Evolutionary conservation across 2,329 filamentous ascomycete species (phyloP), one percentile per base, ranked within the genome.

Genomic region (Arachnopeziza araneosa): DNA sequence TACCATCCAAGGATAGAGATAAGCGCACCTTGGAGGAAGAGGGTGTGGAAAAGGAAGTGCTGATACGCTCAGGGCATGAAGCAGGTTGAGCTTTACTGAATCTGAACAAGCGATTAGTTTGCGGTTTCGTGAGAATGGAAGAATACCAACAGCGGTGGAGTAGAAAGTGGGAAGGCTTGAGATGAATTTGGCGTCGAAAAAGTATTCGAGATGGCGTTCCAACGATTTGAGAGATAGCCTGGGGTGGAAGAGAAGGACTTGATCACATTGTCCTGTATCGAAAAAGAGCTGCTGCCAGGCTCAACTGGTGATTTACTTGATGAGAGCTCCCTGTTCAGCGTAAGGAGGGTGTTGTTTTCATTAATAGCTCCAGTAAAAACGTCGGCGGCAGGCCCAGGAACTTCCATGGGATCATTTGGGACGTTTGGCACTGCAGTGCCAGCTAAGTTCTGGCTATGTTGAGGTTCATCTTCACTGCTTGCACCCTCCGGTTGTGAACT

Each of bases 1-100:
- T 93, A 66, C 93, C 93, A 70, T 97, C 91, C 32, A 93, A 82
- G 21, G 91, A 95, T 70, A 95, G 85, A 1, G 90, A 91, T 26
- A 97, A 80, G 54, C 91, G 87, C 60, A 96, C 82, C 44, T 66
- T 62, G n/a, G 71, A 66, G 22, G 71, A 66, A 32, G 66, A 54
- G 32, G 67, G 62, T 9, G 64, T 63, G 21, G 63, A 62, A n/a
- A 51, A 54, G 50, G 58, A 60, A 21, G 64, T 58, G 30, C 63
- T 60, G 50, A 71, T 62, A 30, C 68, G 63, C 55, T 70, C 70
- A 26, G 69, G 68, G 53, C 69, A 71, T 51, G 70, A 72, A 26
- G 66, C 63, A 55, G 69, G 70, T 32, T 44, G 36, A 14, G 36
- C 12, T 44, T 44, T 44, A 12, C 10, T 44, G 6, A 19, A 14